Evolutionary conservation across 768 basidiomycete genomes (phyloP).

Genomic region (Lentinula detonsa): DNA sequence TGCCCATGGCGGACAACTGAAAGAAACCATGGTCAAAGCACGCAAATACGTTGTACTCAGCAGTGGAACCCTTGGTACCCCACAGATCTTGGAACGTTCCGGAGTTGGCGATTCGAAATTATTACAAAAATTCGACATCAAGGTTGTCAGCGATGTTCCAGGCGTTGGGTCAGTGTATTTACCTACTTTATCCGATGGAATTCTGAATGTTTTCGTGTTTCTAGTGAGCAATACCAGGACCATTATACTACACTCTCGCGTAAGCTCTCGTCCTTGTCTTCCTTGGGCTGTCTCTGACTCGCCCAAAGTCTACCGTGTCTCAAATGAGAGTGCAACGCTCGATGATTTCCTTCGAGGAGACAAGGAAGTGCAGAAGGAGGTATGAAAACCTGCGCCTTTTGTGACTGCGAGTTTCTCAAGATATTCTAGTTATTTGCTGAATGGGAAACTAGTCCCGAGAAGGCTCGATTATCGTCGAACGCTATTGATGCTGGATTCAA

Average conservation of each 20-base stretch:
- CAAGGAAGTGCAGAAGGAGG: slow-evolving; percentile 51
- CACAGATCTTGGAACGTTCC: slow-evolving; percentile 69
- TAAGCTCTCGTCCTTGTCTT: slow-evolving; percentile 19
- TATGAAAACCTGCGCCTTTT: slow-evolving; percentile 15
- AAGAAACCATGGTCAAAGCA: slow-evolving; percentile 61
- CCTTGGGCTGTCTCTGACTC: slow-evolving; percentile 3
- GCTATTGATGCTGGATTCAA: slow-evolving; percentile 74
- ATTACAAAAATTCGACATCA: slow-evolving; percentile 51
- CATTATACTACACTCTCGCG: slow-evolving; percentile 67
- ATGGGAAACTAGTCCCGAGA: slow-evolving; percentile 64
- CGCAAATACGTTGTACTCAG: slow-evolving; percentile 64
- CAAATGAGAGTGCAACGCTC: slow-evolving; percentile 54
- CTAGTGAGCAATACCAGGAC: slow-evolving; percentile 66
- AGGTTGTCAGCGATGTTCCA: slow-evolving; percentile 63
- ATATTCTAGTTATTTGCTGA: slow-evolving; percentile 40
- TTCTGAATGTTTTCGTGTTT: neutral
- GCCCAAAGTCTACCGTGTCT: slow-evolving; percentile 53
- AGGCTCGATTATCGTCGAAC: slow-evolving; percentile 63
- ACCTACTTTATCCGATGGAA: neutral
- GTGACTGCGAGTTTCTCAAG: slow-evolving; percentile 10
- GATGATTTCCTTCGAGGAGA: slow-evolving; percentile 71
- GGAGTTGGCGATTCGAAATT: slow-evolving; percentile 55
- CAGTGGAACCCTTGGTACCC: slow-evolving; percentile 63
- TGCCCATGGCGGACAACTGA: slow-evolving; percentile 39
- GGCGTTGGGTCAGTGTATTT: slow-evolving; percentile 50